Evolutionary conservation across 257 asterid genomes (phyloP).

Genomic region (Fraxinus cuspidata): DNA sequence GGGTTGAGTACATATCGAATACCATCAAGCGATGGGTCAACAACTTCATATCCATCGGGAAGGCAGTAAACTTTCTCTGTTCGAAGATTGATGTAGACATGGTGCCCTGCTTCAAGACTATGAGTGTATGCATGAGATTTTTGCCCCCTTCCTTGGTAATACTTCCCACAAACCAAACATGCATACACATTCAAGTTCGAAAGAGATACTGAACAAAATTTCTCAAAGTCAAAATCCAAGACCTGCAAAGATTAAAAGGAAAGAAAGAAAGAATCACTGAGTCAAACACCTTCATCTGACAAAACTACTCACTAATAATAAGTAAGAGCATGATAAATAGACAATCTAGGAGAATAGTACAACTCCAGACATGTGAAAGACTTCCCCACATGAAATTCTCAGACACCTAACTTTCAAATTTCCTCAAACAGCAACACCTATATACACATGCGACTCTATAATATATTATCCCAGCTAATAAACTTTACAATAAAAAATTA

Average conservation of each 20-base stretch:
- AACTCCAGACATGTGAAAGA: not conserved
- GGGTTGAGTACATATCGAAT: conserved; percentile 93
- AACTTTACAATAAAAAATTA: not conserved
- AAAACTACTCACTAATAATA: not conserved
- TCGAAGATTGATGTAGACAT: conserved; percentile 88
- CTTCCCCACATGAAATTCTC: not conserved
- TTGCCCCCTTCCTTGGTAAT: conserved; percentile 95
- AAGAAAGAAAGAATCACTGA: not conserved
- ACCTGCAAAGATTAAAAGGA: conserved; percentile 57
- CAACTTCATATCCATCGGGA: conserved; percentile 97
- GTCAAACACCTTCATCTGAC: not conserved
- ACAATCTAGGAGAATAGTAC: not conserved
- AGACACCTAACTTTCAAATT: not conserved
- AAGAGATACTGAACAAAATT: conserved; percentile 90
- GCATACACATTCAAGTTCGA: conserved; percentile 95
- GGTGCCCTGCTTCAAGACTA: conserved; percentile 97
- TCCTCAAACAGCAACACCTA: not conserved
- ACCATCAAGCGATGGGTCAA: conserved; percentile 91
- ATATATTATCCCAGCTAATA: not conserved
- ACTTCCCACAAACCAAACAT: conserved; percentile 95
- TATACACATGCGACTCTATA: not conserved
- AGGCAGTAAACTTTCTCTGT: conserved; percentile 96
- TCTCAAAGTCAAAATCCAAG: conserved; percentile 95
- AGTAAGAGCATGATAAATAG: not conserved
- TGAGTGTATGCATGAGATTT: conserved; percentile 98